A percentile compares a stretch with the other conserved stretches of the same genome.
Conservation (phyloP, 805 yeast genomes). For the Ogataea paraovalis region DNA sequence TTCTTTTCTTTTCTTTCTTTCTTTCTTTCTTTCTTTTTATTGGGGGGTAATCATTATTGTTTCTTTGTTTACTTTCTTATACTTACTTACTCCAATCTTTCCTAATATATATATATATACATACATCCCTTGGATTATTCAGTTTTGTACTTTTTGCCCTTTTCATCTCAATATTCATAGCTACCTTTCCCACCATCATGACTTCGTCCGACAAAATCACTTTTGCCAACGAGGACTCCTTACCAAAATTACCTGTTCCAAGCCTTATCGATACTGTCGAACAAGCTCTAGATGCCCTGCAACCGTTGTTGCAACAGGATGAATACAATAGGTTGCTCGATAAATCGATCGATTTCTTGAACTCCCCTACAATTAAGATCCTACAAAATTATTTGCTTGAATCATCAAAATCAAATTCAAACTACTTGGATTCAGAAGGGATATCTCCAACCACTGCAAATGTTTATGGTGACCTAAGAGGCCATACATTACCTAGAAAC, state of each 20-base stretch:
- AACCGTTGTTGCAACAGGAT: constrained; percentile 54
- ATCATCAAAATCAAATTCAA: constrained; percentile 39
- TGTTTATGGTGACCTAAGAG: constrained; percentile 58
- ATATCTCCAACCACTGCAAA: constrained; percentile 50
- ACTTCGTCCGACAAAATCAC: constrained; percentile 26
- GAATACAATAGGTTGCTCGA: constrained; percentile 44
- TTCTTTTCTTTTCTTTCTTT: too few relatives aligned
- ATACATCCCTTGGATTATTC: neutral
- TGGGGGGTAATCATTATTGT: too few relatives aligned
- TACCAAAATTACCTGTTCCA: constrained; percentile 67
- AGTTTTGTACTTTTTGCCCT: neutral
- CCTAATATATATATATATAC: neutral
- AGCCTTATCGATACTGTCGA: constrained; percentile 43
- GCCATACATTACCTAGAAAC: constrained; percentile 69
- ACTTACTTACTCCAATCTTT: neutral
- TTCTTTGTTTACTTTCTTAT: too few relatives aligned
- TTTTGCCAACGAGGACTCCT: constrained; percentile 36
- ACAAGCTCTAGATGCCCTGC: constrained; percentile 51
- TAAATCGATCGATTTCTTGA: constrained; percentile 43
- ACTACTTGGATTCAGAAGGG: constrained; percentile 51
- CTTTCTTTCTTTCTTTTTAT: too few relatives aligned
- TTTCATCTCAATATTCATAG: too few relatives aligned
- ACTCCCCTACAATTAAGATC: constrained; percentile 37
- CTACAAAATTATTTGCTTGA: constrained; percentile 53
- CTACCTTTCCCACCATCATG: constrained; percentile 2